phyloP scores from a whole-genome alignment of 140 eudicot species.

The Erigeron philadelphicus region DNA sequence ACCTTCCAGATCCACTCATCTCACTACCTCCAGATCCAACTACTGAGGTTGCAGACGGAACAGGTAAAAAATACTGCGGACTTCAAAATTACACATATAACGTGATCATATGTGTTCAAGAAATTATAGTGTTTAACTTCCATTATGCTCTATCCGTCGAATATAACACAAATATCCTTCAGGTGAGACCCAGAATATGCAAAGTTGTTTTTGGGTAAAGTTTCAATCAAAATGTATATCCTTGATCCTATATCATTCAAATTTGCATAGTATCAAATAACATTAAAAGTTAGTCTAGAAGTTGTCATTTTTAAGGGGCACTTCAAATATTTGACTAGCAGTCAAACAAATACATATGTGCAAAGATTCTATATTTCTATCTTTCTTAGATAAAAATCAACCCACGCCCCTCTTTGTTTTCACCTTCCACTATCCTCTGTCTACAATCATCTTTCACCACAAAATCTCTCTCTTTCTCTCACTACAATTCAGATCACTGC shows the following conservation, averaged over 20 bases:
- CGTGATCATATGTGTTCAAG: slow-evolving; percentile 7
- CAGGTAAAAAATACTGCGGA: background rate
- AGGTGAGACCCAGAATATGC: background rate
- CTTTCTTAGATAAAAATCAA: background rate
- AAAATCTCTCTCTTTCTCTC: no score
- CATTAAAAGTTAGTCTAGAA: background rate
- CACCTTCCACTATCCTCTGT: no score
- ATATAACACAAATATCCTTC: background rate
- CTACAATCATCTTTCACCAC: no score
- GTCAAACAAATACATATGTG: background rate
- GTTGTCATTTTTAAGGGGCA: background rate
- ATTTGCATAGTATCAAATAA: slow-evolving; percentile 1
- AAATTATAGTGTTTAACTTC: slow-evolving; percentile 1
- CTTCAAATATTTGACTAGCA: background rate
- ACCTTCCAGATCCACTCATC: background rate
- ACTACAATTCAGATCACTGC: no score
- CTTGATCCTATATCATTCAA: background rate
- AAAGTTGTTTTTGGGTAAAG: background rate
- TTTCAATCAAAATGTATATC: background rate
- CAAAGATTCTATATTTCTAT: background rate
- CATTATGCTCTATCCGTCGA: background rate
- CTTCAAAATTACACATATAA: background rate
- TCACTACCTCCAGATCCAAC: background rate
- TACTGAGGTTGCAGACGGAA: background rate
- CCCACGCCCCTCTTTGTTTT: no score